Base-by-base conservation (phyloP, 2,329 filamentous ascomycete genomes). In the Trichophyton simii region DNA sequence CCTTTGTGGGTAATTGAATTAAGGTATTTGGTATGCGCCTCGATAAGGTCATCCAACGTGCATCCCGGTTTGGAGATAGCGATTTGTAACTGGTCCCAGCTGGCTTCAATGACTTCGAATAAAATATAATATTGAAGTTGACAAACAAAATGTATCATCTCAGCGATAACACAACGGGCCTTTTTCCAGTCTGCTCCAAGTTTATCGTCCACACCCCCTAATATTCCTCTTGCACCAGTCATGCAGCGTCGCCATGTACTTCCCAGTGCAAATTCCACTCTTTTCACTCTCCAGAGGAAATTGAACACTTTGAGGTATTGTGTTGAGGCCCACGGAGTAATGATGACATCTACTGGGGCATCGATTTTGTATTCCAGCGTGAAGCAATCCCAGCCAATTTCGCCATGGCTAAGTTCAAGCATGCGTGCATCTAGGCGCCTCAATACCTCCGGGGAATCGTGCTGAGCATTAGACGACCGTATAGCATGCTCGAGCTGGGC, bases 281-380 rank as follows among this genome's bases (percentile, higher is more conserved):
- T 87, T 76, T 99, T 99, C 70, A 99, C 90, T 65, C 94, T 87
- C 92, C 94, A 99, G 2, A 99, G 82, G 71, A 99, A 96, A 75
- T 99, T 99, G 82, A 99, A 99, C 8, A 99, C 90, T 72, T 97
- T 97, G 68, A 99, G 86, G 72, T 99, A 99, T 72, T 99, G 92
- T 22, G 92, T 88, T 66, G 89, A 92, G 54, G 91, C 91, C 84
- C 91, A 96, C 48, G 95, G 90, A 0, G 92, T 97, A 44, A 99
- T 91, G 57, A 99, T 91, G 31, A 99, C 94, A 71, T 99, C 94
- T 25, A 96, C 89, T 0, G 94, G 94, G 1, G 92, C 88, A 72
- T 96, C 91, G 67, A 99, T 94, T 73, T 97, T 96, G 77, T 99
- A 99, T 72, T 99, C 95, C 7, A 99, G 83, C 0, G 94, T 99